Conservation (phyloP, 306 rosid species). For the Quillaja saponaria region DNA sequence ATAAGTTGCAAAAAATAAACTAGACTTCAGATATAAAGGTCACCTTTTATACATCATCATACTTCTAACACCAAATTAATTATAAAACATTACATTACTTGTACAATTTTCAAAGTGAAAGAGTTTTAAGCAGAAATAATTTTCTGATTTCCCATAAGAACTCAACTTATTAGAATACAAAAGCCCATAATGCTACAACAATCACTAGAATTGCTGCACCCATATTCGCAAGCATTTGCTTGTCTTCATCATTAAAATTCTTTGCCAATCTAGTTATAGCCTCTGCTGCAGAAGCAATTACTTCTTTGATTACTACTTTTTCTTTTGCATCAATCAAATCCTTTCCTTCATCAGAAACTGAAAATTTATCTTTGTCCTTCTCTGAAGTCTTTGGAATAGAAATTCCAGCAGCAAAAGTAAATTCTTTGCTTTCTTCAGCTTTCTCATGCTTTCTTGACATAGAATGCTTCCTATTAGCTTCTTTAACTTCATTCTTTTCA, state of each 20-base stretch:
- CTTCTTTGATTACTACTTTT: constrained; percentile 34
- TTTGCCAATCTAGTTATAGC: constrained; percentile 27
- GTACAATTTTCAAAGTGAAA: no score
- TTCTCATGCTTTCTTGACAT: constrained; percentile 26
- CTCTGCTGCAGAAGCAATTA: constrained; percentile 26
- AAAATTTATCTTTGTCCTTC: constrained; percentile 20
- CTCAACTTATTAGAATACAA: constrained; percentile 34
- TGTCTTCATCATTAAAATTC: constrained; percentile 42
- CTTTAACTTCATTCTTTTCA: constrained; percentile 21
- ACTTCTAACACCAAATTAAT: no score
- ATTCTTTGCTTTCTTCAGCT: constrained; percentile 23
- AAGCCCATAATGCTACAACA: constrained; percentile 55
- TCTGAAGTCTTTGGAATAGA: constrained; percentile 16
- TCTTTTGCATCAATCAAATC: background rate
- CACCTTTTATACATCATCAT: no score
- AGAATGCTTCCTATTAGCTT: constrained; percentile 21
- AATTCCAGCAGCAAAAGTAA: constrained; percentile 8
- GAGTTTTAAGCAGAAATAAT: constrained; percentile 11
- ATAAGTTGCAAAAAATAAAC: no score
- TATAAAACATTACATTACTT: no score
- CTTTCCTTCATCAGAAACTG: background rate
- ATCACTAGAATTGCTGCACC: constrained; percentile 57
- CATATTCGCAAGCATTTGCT: constrained; percentile 35
- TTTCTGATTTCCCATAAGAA: constrained; percentile 28
- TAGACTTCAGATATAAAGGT: no score